Base-by-base conservation (phyloP, 164 flowering plant species). In the Nymphaea thermarum region DNA sequence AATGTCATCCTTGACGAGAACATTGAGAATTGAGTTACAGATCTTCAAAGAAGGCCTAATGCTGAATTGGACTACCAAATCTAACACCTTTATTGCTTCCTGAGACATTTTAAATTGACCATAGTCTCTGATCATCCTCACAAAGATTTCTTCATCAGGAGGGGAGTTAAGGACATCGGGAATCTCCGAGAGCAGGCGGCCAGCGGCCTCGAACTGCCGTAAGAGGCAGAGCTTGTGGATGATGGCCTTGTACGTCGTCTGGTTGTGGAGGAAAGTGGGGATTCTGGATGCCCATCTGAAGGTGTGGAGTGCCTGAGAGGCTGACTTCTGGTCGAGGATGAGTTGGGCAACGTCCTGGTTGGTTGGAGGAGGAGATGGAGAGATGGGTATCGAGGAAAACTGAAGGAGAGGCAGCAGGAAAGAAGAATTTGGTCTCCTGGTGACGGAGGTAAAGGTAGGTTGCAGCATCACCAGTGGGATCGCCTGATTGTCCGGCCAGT, bases 1-100 rank as follows among this genome's bases (percentile, higher is more conserved):
- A 77, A 89, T 93, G 70, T 90, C 85, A 73, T 88, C 90, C 77
- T 82, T 85, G 0, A 93, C 96, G 44, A 93, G 80, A 71, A 88
- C 89, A 80, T 90, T 88, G 17, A 93, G 86, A 42, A 90, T 80
- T 8, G 96, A 81, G 73, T 93, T 93, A 67, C 72, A 81, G 15
- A 93, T 63, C 71, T 85, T 93, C 78, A 90, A 72, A 42, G 96
- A 81, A 3, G 93, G 90, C 44, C 63, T 71, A 64, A 42, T 60
- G 0, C 71, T 73, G 71, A 84, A 88, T 63, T 57, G 75, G 12
- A 67, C 42, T 53, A 83, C 84, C 82, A 85, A 72, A 59, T 90
- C 88, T 70, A 77, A 80, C 17, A 87, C 84, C 66, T 73, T 74
- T 61, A 85, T 74, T 2, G 74, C 92, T 60, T 82, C 70, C 4